A percentile compares a stretch with the other conserved stretches of the same genome.
These are phyloP conservation scores for Schoenoplectus tabernaemontani DNA, from an alignment of 202 grass and related monocot genomes.

Conservation along the genomic window DNA sequence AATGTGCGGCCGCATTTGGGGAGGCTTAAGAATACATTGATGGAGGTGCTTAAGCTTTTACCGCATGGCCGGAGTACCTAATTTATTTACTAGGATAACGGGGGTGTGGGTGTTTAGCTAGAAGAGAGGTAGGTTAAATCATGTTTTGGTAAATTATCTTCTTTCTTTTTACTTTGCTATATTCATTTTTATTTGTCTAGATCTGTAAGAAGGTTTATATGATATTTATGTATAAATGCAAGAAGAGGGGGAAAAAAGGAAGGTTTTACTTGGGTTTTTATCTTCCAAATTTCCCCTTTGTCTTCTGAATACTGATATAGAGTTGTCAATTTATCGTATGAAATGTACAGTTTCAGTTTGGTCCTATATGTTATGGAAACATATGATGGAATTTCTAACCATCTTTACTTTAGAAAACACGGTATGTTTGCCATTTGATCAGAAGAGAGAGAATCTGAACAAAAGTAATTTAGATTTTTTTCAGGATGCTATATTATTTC, in stretches of 20 bases:
- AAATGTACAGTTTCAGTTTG: neutral
- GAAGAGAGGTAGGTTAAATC: conserved; percentile 6
- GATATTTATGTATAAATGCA: conserved; percentile 27
- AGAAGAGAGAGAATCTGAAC: neutral
- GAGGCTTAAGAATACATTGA: conserved; percentile 56
- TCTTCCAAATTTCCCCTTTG: neutral
- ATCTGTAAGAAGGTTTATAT: conserved; percentile 18
- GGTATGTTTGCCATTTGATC: neutral
- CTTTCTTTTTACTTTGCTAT: conserved; percentile 13
- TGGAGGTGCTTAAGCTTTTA: conserved; percentile 55
- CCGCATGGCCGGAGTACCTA: conserved; percentile 35
- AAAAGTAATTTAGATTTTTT: neutral
- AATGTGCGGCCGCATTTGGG: conserved; percentile 60
- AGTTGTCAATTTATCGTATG: neutral
- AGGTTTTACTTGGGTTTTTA: neutral
- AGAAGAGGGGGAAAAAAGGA: conserved; percentile 4
- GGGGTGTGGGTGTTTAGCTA: conserved; percentile 10
- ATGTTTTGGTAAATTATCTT: conserved; percentile 5
- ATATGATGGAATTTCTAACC: too few species aligned
- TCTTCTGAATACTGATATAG: neutral
- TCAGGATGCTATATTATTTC: neutral
- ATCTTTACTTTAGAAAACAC: neutral
- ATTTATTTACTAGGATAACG: neutral
- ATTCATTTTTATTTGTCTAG: conserved; percentile 28
- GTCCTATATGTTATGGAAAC: neutral